Base-by-base conservation (phyloP, 305 asterid species). In the Rubia balearica region DNA sequence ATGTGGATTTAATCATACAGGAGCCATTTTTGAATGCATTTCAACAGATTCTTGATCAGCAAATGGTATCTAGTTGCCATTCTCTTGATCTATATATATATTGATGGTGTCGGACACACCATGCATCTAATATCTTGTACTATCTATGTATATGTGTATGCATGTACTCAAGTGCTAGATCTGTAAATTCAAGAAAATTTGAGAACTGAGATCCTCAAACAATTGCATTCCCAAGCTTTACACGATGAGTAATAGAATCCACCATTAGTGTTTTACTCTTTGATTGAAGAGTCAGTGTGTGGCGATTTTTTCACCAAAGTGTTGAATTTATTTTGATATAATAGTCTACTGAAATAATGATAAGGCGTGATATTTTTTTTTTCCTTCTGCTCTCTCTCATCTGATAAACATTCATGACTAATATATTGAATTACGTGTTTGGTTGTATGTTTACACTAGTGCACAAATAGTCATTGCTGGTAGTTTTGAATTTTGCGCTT, bases 1-100 rank as follows among this genome's bases (percentile, higher is more conserved):
- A 19, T 93, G 98, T 38, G 98, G 98, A 71, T 93, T 90, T 70
- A 93, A 93, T 85, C 98, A 93, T 80, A 89, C 96, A 0, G 97
- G 91, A 48, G 97, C 84, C 65, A 73, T 90, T 67, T 72, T 89
- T 51, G 85, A 85, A 75, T 77, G 69, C 67, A 62, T 73, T 45
- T 74, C 80, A 82, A 40, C 67, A 72, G 40, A n/a, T 13, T 36
- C 45, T 36, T 68, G 46, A 68, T 33, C 13, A 51, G 33, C 30
- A 33, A 17, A 53, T 8, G 48, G 71, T 17, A n/a, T 21, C 16
- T 3, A 22, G 8, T 33, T 33, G 36, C 36, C 2, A 33, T 33
- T 33, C 36, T 33, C 36, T 33, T 33, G 36, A 33, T 33, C 36
- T 33, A 33, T 33, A 1, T 1, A 33, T 33, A 33, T 51, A 5